Evolutionary conservation across 345 rosid species (phyloP).

Genomic region (Eutrema japonicum): DNA sequence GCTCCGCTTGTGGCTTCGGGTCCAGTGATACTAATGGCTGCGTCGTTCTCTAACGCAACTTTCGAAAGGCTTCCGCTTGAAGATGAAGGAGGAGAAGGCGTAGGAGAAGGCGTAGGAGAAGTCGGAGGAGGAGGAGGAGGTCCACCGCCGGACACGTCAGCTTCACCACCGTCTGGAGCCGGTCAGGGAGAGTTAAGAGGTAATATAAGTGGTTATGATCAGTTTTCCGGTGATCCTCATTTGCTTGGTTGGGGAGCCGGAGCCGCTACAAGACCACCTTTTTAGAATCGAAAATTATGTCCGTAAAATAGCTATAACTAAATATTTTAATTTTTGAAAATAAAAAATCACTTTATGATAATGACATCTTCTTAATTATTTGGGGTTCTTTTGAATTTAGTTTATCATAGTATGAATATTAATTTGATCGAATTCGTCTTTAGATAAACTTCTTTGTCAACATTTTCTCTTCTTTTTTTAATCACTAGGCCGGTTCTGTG

Average conservation of each 20-base stretch:
- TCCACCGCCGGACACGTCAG: constrained; percentile 38
- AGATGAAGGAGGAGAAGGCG: constrained; percentile 48
- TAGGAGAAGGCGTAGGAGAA: constrained; percentile 30
- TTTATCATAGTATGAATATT: constrained; percentile 31
- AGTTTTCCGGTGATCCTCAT: constrained; percentile 61
- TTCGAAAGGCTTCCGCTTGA: constrained; percentile 71
- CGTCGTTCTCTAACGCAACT: constrained; percentile 74
- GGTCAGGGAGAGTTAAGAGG: constrained; percentile 51
- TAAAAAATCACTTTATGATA: constrained; percentile 22
- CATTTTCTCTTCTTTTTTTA: constrained; percentile 18
- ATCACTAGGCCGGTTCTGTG: constrained; percentile 13
- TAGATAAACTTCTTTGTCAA: constrained; percentile 6
- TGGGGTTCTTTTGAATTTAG: constrained; percentile 18
- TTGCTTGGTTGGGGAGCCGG: constrained; percentile 65
- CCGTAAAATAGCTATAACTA: constrained; percentile 30
- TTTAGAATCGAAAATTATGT: constrained; percentile 42
- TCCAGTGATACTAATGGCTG: constrained; percentile 74
- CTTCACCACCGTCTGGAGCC: constrained; percentile 55
- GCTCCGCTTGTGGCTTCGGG: constrained; percentile 69
- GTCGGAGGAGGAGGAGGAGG: constrained; percentile 35
- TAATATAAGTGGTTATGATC: constrained; percentile 50
- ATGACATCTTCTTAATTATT: constrained; percentile 23
- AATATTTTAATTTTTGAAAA: constrained; percentile 16
- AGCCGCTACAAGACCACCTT: constrained; percentile 58
- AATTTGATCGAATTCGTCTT: constrained; percentile 15